Evolutionary conservation across 1,284 basidiomycete species (phyloP), one percentile per base, ranked within the genome.

Genomic region (Malassezia equina): DNA sequence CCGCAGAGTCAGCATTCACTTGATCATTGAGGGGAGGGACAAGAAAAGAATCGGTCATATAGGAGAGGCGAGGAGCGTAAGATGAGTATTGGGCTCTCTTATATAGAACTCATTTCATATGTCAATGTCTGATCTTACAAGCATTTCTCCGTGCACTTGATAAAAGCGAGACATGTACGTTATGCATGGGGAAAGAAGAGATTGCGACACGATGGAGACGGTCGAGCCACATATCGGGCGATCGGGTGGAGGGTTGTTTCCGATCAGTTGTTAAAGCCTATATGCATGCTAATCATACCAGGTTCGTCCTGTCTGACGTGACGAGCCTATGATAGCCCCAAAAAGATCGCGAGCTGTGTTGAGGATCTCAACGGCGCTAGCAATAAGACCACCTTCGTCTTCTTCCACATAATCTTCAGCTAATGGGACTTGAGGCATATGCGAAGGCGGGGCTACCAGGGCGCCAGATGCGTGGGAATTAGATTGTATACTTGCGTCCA

Each of bases 391-490:
- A 32, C 71, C 71, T 32, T 74, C 67, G 44, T 71, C 63, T 45
- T 71, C 71, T 36, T 73, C 71, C 12, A 71, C 71, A 23, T 71
- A 69, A 44, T 74, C 71, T 47, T 69, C 64, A 6, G 70, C 62
- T 4, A 74, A 53, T 4, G 68, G 69, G 19, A 74, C 66, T 11
- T 63, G 58, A n/a, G 67, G 66, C 23, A 62, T 61, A 33, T 63
- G 55, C 31, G 62, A 59, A 50, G 65, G 59, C 17, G 71, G 70
- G 9, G 66, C 67, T 0, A 69, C 68, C 9, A 71, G 34, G 2
- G 69, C 69, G 23, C 70, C 71, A 19, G 67, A 69, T 1, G 66
- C 59, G 21, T 60, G 63, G 2, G 60, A 60, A n/a, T 64, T 47
- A 23, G 5, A 21, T 25, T 47, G 42, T 11, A 23, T 17, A n/a